Conservation (phyloP, 805 yeast genomes). For the Yarrowia deformans region DNA sequence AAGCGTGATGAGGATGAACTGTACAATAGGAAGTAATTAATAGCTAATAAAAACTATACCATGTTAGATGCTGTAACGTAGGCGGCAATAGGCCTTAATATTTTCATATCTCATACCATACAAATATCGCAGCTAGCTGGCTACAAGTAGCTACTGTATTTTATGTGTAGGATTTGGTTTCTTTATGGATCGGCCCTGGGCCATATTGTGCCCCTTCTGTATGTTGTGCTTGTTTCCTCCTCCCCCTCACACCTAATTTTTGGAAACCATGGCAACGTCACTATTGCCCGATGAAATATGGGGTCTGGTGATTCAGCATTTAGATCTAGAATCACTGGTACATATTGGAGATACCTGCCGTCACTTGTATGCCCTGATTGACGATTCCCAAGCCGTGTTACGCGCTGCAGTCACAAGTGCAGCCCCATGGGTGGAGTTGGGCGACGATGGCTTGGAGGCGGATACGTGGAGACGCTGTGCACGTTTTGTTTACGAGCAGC, state of each 20-base stretch:
- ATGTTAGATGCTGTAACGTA: background rate
- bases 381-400: background rate
- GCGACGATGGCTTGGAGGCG: background rate
- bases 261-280: background rate
- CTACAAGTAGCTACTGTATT: no score
- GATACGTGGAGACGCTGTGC: constrained; percentile 3
- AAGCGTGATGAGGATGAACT: background rate
- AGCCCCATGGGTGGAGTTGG: constrained; percentile 8
- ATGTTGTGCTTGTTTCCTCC: background rate
- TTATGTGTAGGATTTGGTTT: background rate
- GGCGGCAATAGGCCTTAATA: background rate
- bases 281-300: constrained; percentile 20
- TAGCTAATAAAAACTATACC: background rate
- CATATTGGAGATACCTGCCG: constrained; percentile 25
- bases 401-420: background rate
- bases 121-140: no score
- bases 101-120: no score
- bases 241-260: background rate
- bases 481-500: constrained; percentile 14
- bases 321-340: constrained; percentile 7
- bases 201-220: no score
- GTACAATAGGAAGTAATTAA: constrained; percentile 26
- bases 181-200: background rate
- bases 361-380: constrained; percentile 1
- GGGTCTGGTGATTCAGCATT: background rate